Evolutionary conservation across 1,284 basidiomycete genomes (phyloP), one percentile per base, ranked within the genome.

Genomic region (Ganoderma resinaceum): DNA sequence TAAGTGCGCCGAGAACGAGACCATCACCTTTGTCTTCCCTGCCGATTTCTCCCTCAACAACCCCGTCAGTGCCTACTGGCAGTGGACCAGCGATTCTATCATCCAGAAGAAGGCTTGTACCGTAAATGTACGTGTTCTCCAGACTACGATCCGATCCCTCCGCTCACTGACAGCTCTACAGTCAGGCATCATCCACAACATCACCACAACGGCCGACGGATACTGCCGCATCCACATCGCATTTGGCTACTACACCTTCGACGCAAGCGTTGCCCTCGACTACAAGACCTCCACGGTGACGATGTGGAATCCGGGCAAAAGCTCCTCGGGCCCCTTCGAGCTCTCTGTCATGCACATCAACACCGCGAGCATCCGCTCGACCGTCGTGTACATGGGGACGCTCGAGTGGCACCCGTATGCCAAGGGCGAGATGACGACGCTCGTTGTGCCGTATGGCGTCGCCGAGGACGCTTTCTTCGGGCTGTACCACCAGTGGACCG

Each of bases 401-500:
- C 59, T 66, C n/a, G 42, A 38, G 37, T 62, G 11, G 23, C 35
- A 12, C 26, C 23, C 7, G 14, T 66, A 66, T 20, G 60, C 60
- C 20, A 33, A 37, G 12, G 38, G 62, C 37, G 65, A 66, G 65
- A 66, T 62, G 60, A 38, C 62, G n/a, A 66, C 61, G 7, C 59
- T 66, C 60, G 60, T 62, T 26, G 26, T 62, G 20, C 61, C 65
- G 18, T 23, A 33, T 31, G 61, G 65, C 26, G 37, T 66, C 11
- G 23, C 46, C 2, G 38, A 62, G n/a, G 60, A 46, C n/a, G 60
- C 20, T 3, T 60, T 60, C 11, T 46, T 66, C 33, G 60, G 65
- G 29, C 38, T 66, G n/a, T 66, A 66, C 38, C n/a, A 40, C 35
- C 14, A 62, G 52, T 66, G 65, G 65, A 66, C 65, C 23, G 42